Base-by-base conservation (phyloP, 305 asterid genomes). In the Vinca major region DNA sequence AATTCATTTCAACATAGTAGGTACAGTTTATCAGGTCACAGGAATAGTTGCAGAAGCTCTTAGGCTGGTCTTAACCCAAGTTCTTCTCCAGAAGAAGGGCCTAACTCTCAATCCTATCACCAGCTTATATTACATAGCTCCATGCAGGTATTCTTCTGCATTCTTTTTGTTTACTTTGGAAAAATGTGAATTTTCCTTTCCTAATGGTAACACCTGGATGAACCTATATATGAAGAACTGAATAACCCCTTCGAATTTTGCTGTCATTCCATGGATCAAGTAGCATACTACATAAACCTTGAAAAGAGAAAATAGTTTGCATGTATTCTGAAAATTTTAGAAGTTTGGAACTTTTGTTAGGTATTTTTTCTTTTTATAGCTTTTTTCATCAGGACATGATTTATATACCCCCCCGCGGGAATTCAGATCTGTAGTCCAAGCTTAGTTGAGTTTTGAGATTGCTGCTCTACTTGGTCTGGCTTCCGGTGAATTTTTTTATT, bases 31-130 rank as follows among this genome's bases (percentile, higher is more conserved):
- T 81, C 99, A 94, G 84, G 96, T 89, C 72, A 88, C 99, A 3
- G 99, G 99, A 71, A 94, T 94, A 82, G 70, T 91, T 76, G 98
- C 99, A 33, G 99, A 94, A 80, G 98, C 99, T 73, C 93, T 94
- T 67, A 82, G 99, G 83, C 84, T 94, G 85, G 99, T 94, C 74
- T 82, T 94, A 62, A 94, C 99, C 73, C 99, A 94, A 88, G 98
- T 94, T 79, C 92, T 94, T 70, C 95, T 94, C 75, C 99, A 94
- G 79, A 94, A 91, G 80, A 89, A 91, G 85, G 99, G 99, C 73
- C 83, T 94, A 77, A 83, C 97, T 9, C 91, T 94, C 48, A 94
- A 91, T 80, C 99, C 99, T 36, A 77, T 91, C 83, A 94, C 98
- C 71, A 94, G 98, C 81, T 84, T 94, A 62, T 94, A 94, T 74